Base-by-base conservation (phyloP, 129 eudicot species). In the Centella asiatica region DNA sequence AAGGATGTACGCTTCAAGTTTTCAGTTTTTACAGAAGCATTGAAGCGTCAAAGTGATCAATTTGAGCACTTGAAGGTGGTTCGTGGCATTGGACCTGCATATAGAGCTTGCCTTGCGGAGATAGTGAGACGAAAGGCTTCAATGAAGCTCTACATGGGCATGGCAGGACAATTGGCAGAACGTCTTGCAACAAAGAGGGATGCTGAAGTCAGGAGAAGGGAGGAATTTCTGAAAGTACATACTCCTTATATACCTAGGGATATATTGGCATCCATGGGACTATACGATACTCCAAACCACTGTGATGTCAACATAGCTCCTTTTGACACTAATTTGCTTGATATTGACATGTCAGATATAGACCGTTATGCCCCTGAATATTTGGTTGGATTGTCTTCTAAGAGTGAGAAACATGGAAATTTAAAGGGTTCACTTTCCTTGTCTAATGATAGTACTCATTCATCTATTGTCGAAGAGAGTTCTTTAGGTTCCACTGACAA, bases 111-210 rank as follows among this genome's bases (percentile, higher is more conserved):
- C 72, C 95, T 93, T 77, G 95, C 95, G 1, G 99, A 93, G 73
- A 73, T 93, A 6, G 99, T 87, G 49, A 83, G 95, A 72, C 85
- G 99, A 77, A 93, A 80, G 76, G 86, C 95, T 1, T 78, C 84
- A 2, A 85, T 82, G 99, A 93, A 93, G 71, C 89, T 93, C 69
- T 93, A 84, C 64, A 93, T 93, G 96, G 99, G 96, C 67, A 85
- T 80, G 85, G 96, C 92, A 47, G 96, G 93, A 14, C 88, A 82
- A 36, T 69, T 93, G 79, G 96, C 95, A 5, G 99, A 93, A 75
- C 76, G 78, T 55, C 95, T 93, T 72, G 96, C 96, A 29, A 58
- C 78, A 2, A 85, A 82, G 78, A 77, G 95, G 80, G 92, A 85
- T 37, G 70, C 57, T 54, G 99, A 93, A 78, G 74, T 82, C 60